Base-by-base conservation (phyloP, 306 rosid species). In the Lathyrus tuberosus region DNA sequence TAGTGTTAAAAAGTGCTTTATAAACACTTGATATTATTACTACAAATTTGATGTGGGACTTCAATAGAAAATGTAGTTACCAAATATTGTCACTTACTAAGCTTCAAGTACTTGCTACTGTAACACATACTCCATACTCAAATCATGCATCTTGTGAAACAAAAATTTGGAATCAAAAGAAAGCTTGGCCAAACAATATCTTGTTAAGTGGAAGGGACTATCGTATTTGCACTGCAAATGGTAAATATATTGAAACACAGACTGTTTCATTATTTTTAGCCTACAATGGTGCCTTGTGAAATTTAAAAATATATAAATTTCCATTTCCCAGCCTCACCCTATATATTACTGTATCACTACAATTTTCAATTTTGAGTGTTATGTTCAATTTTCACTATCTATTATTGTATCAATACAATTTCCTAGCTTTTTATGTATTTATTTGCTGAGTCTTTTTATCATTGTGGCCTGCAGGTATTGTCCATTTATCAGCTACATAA, bases 151-250 rank as follows among this genome's bases (percentile, higher is more conserved):
- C n/a, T n/a, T n/a, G n/a, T n/a, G n/a, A n/a, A n/a, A n/a, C 66
- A 65, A 89, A 69, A 80, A 83, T 70, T 71, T 80, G 57, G 89
- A 84, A 22, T 81, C 92, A 8, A 90, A 94, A 78, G 97, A 90
- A 79, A 86, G 76, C 61, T 88, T 87, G 75, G 95, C 88, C 35
- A 94, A 89, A 77, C 95, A 94, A 66, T 94, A 94, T 82, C 97
- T 90, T 41, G 96, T 94, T 22, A 94, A 94, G 88, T 94, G 97
- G 99, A 94, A 94, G 78, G 99, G 92, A 30, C 72, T 87, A 41
- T 94, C 99, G 1, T 89, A 91, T 83, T 70, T 94, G 80, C 99
- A 94, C 42, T 88, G 96, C 79, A 77, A 85, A 63, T 94, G 99
- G 99, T 94, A 86, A 87, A 69, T 56, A 62, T 80, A 3, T 62